phyloP scores from a whole-genome alignment of 805 yeast species.

The Isabelozyma heimii region DNA sequence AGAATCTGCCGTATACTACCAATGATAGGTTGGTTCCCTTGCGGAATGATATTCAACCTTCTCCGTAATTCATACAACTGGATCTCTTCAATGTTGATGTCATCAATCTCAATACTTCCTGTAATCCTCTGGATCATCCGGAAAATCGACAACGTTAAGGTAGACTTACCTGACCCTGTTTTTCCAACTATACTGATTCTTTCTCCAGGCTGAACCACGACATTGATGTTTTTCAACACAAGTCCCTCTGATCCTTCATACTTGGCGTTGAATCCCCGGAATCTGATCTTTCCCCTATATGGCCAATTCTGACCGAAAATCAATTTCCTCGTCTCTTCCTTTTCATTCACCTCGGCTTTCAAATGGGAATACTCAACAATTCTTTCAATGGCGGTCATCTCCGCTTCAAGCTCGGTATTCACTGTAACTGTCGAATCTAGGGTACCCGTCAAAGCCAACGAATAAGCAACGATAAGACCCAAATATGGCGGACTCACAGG shows the following conservation, averaged over 20 bases:
- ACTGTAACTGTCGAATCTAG: slow-evolving; percentile 15
- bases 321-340: slow-evolving; percentile 25
- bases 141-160: slow-evolving; percentile 52
- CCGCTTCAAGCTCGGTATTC: slow-evolving; percentile 16
- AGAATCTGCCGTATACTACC: slow-evolving; percentile 68
- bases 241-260: slow-evolving; percentile 74
- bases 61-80: slow-evolving; percentile 43
- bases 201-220: slow-evolving; percentile 41
- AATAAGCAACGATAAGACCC: slow-evolving; percentile 18
- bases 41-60: slow-evolving; percentile 62
- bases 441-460: slow-evolving; percentile 11
- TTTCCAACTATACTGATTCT: slow-evolving; percentile 67
- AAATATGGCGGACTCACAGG: slow-evolving; percentile 13
- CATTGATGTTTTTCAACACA: slow-evolving; percentile 39
- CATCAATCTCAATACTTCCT: slow-evolving; percentile 42
- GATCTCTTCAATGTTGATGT: slow-evolving; percentile 41
- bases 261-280: slow-evolving; percentile 68
- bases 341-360: slow-evolving; percentile 36
- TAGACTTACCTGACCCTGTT: slow-evolving; percentile 88
- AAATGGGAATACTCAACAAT: slow-evolving; percentile 16
- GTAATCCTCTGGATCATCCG: slow-evolving; percentile 42
- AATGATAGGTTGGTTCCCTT: slow-evolving; percentile 59
- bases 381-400: slow-evolving; percentile 15
- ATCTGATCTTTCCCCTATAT: slow-evolving; percentile 57
- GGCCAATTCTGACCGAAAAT: slow-evolving; percentile 55